A percentile compares a stretch with the other conserved stretches of the same genome.
These are phyloP conservation scores for Clavulina sp. DNA, from an alignment of 768 basidiomycete species.

Conservation along the genomic window DNA sequence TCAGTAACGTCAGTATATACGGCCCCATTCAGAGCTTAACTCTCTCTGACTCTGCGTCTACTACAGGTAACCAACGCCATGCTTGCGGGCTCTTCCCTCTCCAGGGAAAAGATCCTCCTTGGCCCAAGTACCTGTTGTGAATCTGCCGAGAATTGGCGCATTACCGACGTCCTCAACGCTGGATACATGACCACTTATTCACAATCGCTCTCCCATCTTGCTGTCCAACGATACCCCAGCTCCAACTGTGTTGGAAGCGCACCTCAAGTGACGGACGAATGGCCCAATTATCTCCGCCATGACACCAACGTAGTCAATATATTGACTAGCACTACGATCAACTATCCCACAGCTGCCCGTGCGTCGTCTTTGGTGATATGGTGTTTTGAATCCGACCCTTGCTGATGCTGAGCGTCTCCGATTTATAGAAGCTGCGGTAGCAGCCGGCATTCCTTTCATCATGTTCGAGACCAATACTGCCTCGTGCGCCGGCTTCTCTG, in stretches of 20 bases:
- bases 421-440: slow-evolving; percentile 20
- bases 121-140: slow-evolving; percentile 30
- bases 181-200: slow-evolving; percentile 15
- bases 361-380: neutral
- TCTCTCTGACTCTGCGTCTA: neutral
- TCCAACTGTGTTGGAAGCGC: neutral
- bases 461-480: slow-evolving; percentile 50
- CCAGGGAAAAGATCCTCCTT: neutral
- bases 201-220: neutral
- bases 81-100: neutral
- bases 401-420: too few species aligned
- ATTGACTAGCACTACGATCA: too few species aligned
- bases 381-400: neutral
- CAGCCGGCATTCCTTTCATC: slow-evolving; percentile 25
- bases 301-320: neutral
- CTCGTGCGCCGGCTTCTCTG: slow-evolving; percentile 20
- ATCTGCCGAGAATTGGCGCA: slow-evolving; percentile 27
- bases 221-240: neutral
- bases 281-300: neutral
- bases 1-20: neutral
- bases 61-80: neutral
- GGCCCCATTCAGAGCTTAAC: neutral
- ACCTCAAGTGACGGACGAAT: neutral
- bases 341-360: neutral
- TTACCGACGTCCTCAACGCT: slow-evolving; percentile 18